Base-by-base conservation (phyloP, 139 green algal species). In the Nannochloris sp. region DNA sequence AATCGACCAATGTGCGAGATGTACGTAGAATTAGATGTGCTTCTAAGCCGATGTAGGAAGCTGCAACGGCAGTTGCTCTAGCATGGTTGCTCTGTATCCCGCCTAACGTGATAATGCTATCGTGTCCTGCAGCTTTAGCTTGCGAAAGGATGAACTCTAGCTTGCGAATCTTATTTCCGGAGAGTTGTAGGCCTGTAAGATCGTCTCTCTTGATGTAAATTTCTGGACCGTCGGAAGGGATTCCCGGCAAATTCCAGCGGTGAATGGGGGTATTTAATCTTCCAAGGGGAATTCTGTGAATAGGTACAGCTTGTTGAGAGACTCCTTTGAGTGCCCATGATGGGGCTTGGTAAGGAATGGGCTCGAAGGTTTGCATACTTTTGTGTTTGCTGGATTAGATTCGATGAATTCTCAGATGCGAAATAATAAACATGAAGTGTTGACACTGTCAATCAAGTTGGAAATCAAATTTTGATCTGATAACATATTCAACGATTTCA, bases 151-250 rank as follows among this genome's bases (percentile, higher is more conserved):
- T 68, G 47, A 98, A 98, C 76, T 98, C 92, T 57, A 98, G 75
- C 74, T 98, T 98, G 30, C 92, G 81, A 0, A 97, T 89, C 73
- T 97, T 97, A 80, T 97, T 97, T 39, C 91, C 91, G 32, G 69
- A 87, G 30, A 97, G 75, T 74, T 95, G 78, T 75, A 94, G 90
- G 53, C 91, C 92, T 6, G 73, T 91, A 1, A 97, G 74, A 64
- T 97, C 91, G 60, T 98, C 91, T 0, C 91, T 57, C 69, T 97
- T 97, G 56, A 97, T 88, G 35, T 68, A 92, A 27, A 97, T 29
- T 44, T 95, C 78, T 1, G 81, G 60, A 4, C 71, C 83, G 0
- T 76, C 60, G 3, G 87, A 83, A n/a, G 10, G 12, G 53, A 96
- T n/a, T 4, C 80, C 76, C 4, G 86, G 83, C 14, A 91, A 68